Evolutionary conservation across 441 rosid genomes (phyloP), one percentile per base, ranked within the genome.

Genomic region (Geranium incanum): DNA sequence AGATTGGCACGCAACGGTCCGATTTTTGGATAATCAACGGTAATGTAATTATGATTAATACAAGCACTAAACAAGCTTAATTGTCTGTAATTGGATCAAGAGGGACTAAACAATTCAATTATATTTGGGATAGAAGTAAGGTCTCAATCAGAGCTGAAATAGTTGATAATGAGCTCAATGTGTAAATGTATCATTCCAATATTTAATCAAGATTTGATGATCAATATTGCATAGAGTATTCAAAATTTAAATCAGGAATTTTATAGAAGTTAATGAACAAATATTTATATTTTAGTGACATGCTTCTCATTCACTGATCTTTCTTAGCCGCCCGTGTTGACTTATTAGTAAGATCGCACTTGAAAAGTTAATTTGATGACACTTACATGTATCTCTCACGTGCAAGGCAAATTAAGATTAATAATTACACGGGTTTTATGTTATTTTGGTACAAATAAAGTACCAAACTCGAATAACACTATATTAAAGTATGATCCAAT

Each of bases 311-410:
- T 55, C 62, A 55, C 21, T 55, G 0, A 18, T 55, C 19, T n/a
- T 55, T 55, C 15, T 55, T 15, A n/a, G 62, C 62, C n/a, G 62
- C 62, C 62, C 62, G n/a, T 55, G 7, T 55, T 55, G 62, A 55
- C 62, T 55, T 15, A n/a, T 55, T 55, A 6, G 9, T 28, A 28
- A 28, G 3, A 28, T 2, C 33, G 33, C 1, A 1, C 33, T 28
- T 28, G 33, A 28, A 28, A 28, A 28, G 33, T 28, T 21, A 21
- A 0, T 21, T 28, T 28, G 33, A 28, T 28, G 33, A 28, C 33
- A 21, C 21, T 21, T 21, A 21, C 3, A 2, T 28, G 3, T 28
- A 28, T 28, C 33, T 28, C 3, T 28, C 33, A 28, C 2, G 33
- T 28, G 33, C 3, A 28, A 28, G 33, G 1, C 33, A 28, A 28